phyloP scores from a whole-genome alignment of 164 flowering plant genomes.

The Vitis amurensis region DNA sequence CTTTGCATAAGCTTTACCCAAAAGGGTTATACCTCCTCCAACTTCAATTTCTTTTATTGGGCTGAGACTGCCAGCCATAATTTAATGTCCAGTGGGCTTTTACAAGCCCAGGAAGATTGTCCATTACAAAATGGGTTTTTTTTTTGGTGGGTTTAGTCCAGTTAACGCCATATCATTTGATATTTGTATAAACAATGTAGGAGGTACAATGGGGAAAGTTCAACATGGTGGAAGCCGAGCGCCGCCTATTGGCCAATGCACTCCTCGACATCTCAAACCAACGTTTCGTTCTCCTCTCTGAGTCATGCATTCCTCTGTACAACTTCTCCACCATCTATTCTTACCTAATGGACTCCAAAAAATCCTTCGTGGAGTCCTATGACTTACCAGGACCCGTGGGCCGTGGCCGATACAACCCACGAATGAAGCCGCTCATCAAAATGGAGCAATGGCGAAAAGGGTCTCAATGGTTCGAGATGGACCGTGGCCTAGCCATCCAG shows the following conservation, averaged over 20 bases:
- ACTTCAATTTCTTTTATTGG: too few relatives aligned
- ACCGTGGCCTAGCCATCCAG: slow-evolving; percentile 23
- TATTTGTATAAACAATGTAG: slow-evolving; percentile 10
- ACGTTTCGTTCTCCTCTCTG: slow-evolving; percentile 42
- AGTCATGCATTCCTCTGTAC: slow-evolving; percentile 42
- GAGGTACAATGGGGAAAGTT: slow-evolving; percentile 32
- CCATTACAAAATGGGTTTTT: too few relatives aligned
- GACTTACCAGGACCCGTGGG: slow-evolving; percentile 23
- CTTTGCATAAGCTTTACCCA: too few relatives aligned
- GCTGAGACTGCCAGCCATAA: too few relatives aligned
- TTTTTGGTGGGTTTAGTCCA: too few relatives aligned
- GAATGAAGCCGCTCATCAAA: slow-evolving; percentile 20
- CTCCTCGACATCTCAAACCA: slow-evolving; percentile 37
- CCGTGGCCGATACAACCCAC: slow-evolving; percentile 27
- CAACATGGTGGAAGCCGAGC: slow-evolving; percentile 39
- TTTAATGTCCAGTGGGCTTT: too few relatives aligned
- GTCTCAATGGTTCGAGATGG: slow-evolving; percentile 40
- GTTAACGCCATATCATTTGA: too few relatives aligned
- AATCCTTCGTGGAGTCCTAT: slow-evolving; percentile 23
- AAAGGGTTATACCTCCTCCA: too few relatives aligned
- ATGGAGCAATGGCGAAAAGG: slow-evolving; percentile 36
- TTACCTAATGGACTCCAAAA: slow-evolving; percentile 26
- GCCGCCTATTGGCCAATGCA: slow-evolving; percentile 35
- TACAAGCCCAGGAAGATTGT: too few relatives aligned
- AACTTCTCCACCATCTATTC: slow-evolving; percentile 36